Conservation (phyloP, 2,329 filamentous ascomycete genomes). For the Colletotrichum tropicicola region DNA sequence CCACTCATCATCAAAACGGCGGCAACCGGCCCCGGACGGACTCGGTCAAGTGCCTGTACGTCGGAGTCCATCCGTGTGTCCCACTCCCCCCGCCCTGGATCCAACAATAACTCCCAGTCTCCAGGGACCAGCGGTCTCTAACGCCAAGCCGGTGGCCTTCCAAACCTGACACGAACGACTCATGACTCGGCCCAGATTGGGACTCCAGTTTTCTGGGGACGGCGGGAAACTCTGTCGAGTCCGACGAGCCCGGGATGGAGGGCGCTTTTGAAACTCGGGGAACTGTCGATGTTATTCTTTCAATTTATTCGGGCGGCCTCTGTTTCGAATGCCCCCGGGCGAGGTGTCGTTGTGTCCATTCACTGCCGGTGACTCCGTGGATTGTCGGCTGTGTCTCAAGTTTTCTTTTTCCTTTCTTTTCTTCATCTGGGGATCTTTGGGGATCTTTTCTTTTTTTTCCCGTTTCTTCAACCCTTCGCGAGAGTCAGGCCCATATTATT, state of each 20-base stretch:
- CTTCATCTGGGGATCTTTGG: not conserved
- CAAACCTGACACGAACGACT: slow-evolving; percentile 19
- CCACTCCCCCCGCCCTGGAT: no score
- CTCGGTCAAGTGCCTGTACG: slow-evolving; percentile 10
- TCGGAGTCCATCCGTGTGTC: no score
- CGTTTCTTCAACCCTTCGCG: no score
- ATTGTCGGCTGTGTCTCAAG: not conserved
- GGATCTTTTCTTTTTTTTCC: not conserved
- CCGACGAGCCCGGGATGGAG: slow-evolving; percentile 11
- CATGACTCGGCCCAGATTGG: slow-evolving; percentile 27
- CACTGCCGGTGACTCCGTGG: not conserved
- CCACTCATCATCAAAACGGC: not conserved
- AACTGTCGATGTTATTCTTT: not conserved
- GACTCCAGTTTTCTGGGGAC: slow-evolving; percentile 18
- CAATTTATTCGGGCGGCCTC: not conserved
- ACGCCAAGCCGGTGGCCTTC: not conserved
- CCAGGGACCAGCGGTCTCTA: not conserved
- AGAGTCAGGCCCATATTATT: not conserved
- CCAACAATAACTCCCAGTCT: no score
- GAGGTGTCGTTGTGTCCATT: not conserved
- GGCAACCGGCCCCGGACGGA: not conserved
- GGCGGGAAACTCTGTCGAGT: slow-evolving; percentile 4
- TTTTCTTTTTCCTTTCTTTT: not conserved
- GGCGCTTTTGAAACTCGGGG: slow-evolving; percentile 4
- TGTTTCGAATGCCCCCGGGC: slow-evolving; percentile 10